Base-by-base conservation (phyloP, 2,329 filamentous ascomycete genomes). In the Epichloe sibirici region DNA sequence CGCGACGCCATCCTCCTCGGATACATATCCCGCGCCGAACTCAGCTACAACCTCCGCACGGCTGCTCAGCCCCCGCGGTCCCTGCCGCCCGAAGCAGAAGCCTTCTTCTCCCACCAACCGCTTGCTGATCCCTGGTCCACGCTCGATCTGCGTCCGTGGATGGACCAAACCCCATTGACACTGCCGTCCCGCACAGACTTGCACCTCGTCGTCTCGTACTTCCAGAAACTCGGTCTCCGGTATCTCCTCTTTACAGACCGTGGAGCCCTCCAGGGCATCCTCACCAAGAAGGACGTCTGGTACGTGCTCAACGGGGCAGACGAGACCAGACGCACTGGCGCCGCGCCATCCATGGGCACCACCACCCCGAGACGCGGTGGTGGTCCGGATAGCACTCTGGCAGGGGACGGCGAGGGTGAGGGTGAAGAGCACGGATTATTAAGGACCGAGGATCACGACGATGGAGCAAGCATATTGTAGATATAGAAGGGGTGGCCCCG, bases 201-300 rank as follows among this genome's bases (percentile, higher is more conserved):
- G 55, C 83, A 90, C 64, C 78, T 97, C n/a, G 88, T 88, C 3
- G 84, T 94, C 25, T 84, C 80, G 53, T 94, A 98, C 77, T 97
- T 98, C 69, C 90, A 95, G 71, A 91, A 91, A 65, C 79, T 98
- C 8, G 93, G 93, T 21, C 71, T 98, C 56, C 80, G 91, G 49
- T 96, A 97, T 70, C 81, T 98, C 5, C 71, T 97, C 3, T 94
- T 97, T 65, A 82, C 81, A 40, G 88, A 96, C 58, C 79, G 84
- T 48, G 93, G 93, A 21, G 79, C 81, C 48, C 71, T 98, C 40
- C 83, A 88, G 66, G 93, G 93, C 0, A 68, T 98, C 47, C 72
- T 97, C 59, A 98, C 93, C 21, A 97, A 97, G 74, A 98, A 98
- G 73, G 93, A 98, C 69, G 84, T 95, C 37, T 97, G 90, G 88